phyloP scores from a whole-genome alignment of 164 flowering plant genomes.

The Annona cherimola region DNA sequence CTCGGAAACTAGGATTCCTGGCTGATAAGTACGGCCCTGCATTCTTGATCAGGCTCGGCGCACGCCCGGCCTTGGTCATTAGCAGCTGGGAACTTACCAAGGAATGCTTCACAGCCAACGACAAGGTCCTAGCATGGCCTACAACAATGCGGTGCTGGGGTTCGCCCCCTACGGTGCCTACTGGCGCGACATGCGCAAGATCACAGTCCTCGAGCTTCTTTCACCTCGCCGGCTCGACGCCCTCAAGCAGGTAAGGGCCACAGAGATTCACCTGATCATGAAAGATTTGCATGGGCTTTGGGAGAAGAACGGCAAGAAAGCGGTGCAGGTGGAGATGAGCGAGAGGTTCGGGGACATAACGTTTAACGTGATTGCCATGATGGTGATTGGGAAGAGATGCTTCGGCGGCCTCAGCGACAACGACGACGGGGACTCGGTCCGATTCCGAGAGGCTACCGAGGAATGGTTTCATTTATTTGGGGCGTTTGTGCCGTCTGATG shows the following conservation, averaged over 20 bases:
- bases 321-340: constrained; percentile 17
- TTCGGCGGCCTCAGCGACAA: constrained; percentile 9
- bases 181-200: constrained; percentile 22
- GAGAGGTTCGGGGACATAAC: constrained; percentile 24
- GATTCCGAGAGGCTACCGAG: constrained; percentile 2
- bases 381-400: constrained; percentile 38
- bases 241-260: constrained; percentile 10
- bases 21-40: constrained; percentile 18
- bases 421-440: neutral
- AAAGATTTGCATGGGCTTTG: constrained; percentile 7
- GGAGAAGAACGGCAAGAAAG: neutral
- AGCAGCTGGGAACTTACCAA: constrained; percentile 17
- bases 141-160: constrained; percentile 8
- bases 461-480: constrained; percentile 3
- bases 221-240: constrained; percentile 15
- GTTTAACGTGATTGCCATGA: constrained; percentile 31
- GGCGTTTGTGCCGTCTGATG: neutral
- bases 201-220: constrained; percentile 18
- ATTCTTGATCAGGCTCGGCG: constrained; percentile 12
- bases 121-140: constrained; percentile 9
- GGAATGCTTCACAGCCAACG: constrained; percentile 20
- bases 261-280: constrained; percentile 9
- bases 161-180: constrained; percentile 16
- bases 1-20: constrained; percentile 3
- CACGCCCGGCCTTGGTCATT: constrained; percentile 8